Conservation (phyloP, 116 monocot species). For the Dioscorea cayenensis region DNA sequence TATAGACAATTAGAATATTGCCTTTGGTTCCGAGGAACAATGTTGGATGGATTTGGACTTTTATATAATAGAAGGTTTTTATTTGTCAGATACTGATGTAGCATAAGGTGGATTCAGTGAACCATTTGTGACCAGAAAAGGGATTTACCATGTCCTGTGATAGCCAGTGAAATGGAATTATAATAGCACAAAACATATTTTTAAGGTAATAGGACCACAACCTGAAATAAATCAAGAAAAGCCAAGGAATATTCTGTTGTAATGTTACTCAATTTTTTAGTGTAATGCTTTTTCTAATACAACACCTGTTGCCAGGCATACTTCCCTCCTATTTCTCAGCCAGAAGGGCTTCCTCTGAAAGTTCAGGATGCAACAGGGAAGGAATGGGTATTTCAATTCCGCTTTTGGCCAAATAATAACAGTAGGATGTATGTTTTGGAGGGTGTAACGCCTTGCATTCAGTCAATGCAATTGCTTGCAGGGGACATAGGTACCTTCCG, state of each 20-base stretch:
- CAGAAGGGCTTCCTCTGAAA: constrained; percentile 89
- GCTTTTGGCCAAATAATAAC: constrained; percentile 98
- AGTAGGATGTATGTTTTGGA: constrained; percentile 99
- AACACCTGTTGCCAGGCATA: constrained; percentile 50
- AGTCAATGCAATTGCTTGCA: constrained; percentile 92
- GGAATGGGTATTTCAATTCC: constrained; percentile 91
- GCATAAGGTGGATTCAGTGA: no score
- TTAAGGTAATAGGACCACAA: no score
- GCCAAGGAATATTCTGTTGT: not conserved
- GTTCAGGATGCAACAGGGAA: constrained; percentile 85
- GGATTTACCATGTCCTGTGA: no score
- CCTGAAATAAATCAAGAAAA: not conserved
- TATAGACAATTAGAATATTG: no score
- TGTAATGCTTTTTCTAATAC: not conserved
- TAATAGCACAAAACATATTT: no score
- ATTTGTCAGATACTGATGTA: no score
- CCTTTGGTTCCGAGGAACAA: no score
- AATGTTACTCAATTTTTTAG: not conserved
- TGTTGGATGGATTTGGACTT: no score
- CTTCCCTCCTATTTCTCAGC: constrained; percentile 78
- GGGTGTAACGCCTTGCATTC: constrained; percentile 95
- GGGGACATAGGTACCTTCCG: constrained; percentile 71
- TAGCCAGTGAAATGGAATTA: no score
- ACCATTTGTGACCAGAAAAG: no score
- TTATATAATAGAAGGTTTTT: no score